Evolutionary conservation across 495 filamentous ascomycete genomes (phyloP).

Genomic region (Tuber borchii): DNA sequence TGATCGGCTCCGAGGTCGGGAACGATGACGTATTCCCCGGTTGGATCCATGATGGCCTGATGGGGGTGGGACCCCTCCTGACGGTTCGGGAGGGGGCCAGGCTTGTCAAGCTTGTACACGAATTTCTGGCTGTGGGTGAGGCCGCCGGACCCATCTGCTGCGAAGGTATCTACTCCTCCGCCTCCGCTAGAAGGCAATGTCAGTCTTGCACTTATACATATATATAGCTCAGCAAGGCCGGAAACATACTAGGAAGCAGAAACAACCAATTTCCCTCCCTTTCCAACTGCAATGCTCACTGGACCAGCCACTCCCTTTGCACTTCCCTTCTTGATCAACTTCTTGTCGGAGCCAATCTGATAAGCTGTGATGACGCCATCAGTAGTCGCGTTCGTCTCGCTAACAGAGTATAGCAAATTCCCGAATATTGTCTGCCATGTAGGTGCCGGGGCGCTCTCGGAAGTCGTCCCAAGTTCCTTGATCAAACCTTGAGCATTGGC

Average conservation of each 20-base stretch:
- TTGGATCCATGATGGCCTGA: slow-evolving; percentile 63
- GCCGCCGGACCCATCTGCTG: slow-evolving; percentile 11
- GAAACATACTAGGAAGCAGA: slow-evolving; percentile 30
- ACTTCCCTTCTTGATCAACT: slow-evolving; percentile 20
- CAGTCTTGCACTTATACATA: neutral
- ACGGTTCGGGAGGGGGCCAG: slow-evolving; percentile 49
- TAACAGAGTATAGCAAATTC: slow-evolving; percentile 28
- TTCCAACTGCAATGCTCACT: slow-evolving; percentile 20
- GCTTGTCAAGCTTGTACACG: slow-evolving; percentile 47
- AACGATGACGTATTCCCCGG: slow-evolving; percentile 55
- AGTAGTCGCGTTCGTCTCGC: neutral
- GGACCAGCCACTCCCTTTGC: slow-evolving; percentile 17
- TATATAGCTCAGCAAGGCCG: neutral
- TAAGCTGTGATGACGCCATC: slow-evolving; percentile 23
- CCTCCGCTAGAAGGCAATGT: slow-evolving; percentile 15
- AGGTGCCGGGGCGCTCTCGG: slow-evolving; percentile 19
- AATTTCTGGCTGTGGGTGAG: slow-evolving; percentile 48
- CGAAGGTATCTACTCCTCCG: slow-evolving; percentile 23
- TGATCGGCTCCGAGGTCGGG: slow-evolving; percentile 69
- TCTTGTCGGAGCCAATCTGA: slow-evolving; percentile 16
- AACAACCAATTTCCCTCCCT: slow-evolving; percentile 15
- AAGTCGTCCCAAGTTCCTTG: slow-evolving; percentile 7
- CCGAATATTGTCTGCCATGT: slow-evolving; percentile 30
- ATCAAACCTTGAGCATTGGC: neutral
- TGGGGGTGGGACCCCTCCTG: slow-evolving; percentile 68